Conservation (phyloP, 2,329 filamentous ascomycete genomes). For the Calycina herbarum region DNA sequence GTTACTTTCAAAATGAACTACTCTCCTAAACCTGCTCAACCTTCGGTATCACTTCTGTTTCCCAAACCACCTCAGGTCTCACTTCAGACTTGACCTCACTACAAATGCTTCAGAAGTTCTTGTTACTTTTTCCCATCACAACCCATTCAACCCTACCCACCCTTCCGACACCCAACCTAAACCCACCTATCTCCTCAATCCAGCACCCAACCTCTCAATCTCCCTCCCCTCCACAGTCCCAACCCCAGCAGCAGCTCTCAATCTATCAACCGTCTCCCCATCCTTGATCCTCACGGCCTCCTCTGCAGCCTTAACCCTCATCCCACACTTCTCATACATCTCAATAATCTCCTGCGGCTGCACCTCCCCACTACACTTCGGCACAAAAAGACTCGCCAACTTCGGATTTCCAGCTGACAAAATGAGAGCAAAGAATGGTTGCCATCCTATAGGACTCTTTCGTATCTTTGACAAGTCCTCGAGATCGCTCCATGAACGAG, state of each 20-base stretch:
- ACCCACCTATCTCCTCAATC: slow-evolving; percentile 49
- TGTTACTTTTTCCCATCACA: not conserved
- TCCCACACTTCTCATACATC: slow-evolving; percentile 96
- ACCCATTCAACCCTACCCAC: not conserved
- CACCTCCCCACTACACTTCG: slow-evolving; percentile 69
- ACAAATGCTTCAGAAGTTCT: not conserved
- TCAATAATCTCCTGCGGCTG: slow-evolving; percentile 69
- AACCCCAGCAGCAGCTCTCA: slow-evolving; percentile 73
- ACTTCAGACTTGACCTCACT: not conserved
- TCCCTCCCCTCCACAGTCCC: slow-evolving; percentile 68
- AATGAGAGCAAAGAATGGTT: slow-evolving; percentile 89
- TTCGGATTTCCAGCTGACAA: slow-evolving; percentile 87
- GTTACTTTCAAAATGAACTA: not conserved
- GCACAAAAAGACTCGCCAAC: slow-evolving; percentile 78
- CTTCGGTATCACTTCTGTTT: not conserved
- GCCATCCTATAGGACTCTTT: slow-evolving; percentile 95
- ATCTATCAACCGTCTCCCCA: slow-evolving; percentile 67
- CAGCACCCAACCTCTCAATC: slow-evolving; percentile 74
- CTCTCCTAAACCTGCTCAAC: not conserved
- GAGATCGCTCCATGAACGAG: slow-evolving; percentile 88
- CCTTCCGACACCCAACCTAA: not conserved
- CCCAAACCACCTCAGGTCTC: not conserved
- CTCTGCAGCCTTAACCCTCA: slow-evolving; percentile 85
- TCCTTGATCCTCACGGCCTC: slow-evolving; percentile 86
- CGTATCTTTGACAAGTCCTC: slow-evolving; percentile 77